Evolutionary conservation across 148 eudicot species (phyloP).

Genomic region (Rhododendron griersonianum): DNA sequence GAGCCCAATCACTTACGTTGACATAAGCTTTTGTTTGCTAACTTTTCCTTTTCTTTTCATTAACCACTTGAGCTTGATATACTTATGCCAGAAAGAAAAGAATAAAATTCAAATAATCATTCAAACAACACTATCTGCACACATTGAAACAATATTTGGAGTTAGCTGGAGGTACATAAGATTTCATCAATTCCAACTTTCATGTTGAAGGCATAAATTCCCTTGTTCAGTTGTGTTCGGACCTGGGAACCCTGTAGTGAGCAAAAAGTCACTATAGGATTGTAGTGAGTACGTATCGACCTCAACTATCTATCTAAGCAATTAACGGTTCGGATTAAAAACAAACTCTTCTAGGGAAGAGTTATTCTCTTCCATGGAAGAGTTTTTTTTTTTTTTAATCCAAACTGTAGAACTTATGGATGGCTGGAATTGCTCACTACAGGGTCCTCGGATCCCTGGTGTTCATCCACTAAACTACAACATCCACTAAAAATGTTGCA

Average conservation of each 20-base stretch:
- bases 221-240: neutral
- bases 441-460: too few relatives aligned
- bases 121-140: neutral
- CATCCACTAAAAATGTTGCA: constrained; percentile 43
- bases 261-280: too few relatives aligned
- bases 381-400: too few relatives aligned
- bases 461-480: constrained; percentile 12
- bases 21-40: neutral
- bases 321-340: too few relatives aligned
- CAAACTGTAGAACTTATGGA: too few relatives aligned
- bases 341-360: too few relatives aligned
- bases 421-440: too few relatives aligned
- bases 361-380: too few relatives aligned
- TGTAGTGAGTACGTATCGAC: too few relatives aligned
- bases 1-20: neutral
- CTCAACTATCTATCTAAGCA: too few relatives aligned
- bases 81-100: neutral
- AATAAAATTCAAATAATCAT: neutral
- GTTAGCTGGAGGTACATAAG: neutral
- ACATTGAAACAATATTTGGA: neutral
- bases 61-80: neutral
- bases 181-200: neutral
- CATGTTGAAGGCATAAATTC: neutral
- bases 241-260: too few relatives aligned
- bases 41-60: neutral